Evolutionary conservation across 2,329 filamentous ascomycete species (phyloP), one percentile per base, ranked within the genome.

Genomic region (Penicillium expansum): DNA sequence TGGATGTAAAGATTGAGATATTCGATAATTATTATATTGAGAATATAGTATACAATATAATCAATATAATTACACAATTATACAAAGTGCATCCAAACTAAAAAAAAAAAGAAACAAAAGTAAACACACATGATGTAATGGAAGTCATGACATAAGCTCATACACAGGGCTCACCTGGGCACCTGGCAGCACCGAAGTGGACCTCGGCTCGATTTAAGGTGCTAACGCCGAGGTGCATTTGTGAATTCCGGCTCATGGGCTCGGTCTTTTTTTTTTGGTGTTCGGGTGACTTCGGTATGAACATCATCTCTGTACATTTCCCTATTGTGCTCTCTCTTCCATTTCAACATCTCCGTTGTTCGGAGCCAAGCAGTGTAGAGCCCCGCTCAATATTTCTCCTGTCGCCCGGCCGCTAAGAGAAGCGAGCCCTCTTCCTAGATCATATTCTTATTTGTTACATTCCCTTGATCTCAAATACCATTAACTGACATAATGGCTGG

Each of bases 401-500:
- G 58, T 33, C 29, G 29, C 14, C 57, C 57, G 38, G 33, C 57
- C 49, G 49, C 59, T 51, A 52, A 49, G 38, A 18, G 29, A 44
- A 52, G 48, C 53, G 32, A 52, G 42, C 48, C 52, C 41, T 60
- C 32, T 52, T 24, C 47, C 53, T 48, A 35, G 13, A 42, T 38
- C 30, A 37, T 37, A 42, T 35, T 35, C 30, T 42, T 30, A 32
- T 32, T 59, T 24, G 45, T 50, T 49, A 52, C 48, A 39, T 16
- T 48, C 54, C 24, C 42, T 39, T 48, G 39, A 50, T 37, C 54
- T 54, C 39, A 35, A 24, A 54, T 45, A 20, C 22, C 33, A 24
- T 58, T 37, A 16, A 48, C 30, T 18, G 52, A 50, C 49, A 65
- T 29, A 55, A 85, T 85, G 83, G 73, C 80, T 55, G 79, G 76